These are phyloP conservation scores for Diaporthe vexans DNA, from an alignment of 2,329 filamentous ascomycete species.

Conservation along the genomic window DNA sequence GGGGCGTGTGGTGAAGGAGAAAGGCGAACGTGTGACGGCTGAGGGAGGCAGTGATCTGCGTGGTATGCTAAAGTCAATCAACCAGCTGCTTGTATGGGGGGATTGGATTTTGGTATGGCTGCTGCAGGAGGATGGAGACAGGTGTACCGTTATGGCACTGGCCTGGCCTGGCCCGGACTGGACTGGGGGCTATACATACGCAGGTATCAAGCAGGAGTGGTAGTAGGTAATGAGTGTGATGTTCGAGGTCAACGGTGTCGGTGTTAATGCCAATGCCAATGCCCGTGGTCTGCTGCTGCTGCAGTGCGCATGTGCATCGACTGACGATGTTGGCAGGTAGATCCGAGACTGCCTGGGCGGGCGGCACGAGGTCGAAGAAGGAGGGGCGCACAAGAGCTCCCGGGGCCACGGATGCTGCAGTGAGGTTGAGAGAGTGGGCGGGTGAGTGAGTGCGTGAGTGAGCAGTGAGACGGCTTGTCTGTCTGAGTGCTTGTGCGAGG, in stretches of 20 bases:
- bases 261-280: not conserved
- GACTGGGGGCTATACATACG: constrained; percentile 10
- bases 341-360: constrained; percentile 8
- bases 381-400: not conserved
- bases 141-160: not conserved
- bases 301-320: not conserved
- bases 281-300: not conserved
- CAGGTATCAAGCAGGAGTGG: not conserved
- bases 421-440: not conserved
- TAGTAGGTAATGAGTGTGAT: not conserved
- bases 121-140: constrained; percentile 29
- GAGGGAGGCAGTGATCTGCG: constrained; percentile 26
- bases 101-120: not conserved
- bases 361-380: not conserved
- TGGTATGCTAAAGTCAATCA: constrained; percentile 29
- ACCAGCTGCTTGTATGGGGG: constrained; percentile 1
- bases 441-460: not conserved
- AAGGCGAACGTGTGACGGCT: constrained; percentile 1
- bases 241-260: not conserved
- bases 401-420: not conserved
- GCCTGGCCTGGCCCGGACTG: not conserved
- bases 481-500: constrained; percentile 17
- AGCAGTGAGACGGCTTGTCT: not conserved
- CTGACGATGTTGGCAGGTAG: constrained; percentile 16
- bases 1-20: constrained; percentile 1